Evolutionary conservation across 1,284 basidiomycete genomes (phyloP), one percentile per base, ranked within the genome.

Genomic region (Lentinula novae-zelandiae): DNA sequence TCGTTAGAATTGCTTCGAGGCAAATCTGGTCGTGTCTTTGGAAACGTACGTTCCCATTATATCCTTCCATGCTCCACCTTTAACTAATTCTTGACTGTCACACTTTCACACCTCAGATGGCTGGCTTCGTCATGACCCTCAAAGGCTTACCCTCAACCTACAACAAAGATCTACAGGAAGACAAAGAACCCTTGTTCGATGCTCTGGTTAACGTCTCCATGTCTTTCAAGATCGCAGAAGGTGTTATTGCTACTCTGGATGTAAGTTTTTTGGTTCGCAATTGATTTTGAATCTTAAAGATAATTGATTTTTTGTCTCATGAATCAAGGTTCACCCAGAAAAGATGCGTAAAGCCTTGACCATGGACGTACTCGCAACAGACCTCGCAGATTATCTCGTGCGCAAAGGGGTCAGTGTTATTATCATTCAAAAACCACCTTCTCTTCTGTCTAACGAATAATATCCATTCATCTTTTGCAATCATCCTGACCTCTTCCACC

Each of bases 131-230:
- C 78, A 96, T 98, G 93, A 96, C 94, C 6, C 81, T 97, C 70
- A 99, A 99, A 73, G 96, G 97, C 31, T 81, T 98, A 54, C 96
- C 96, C 9, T 97, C 96, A 33, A 98, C 96, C 8, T 99, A 99
- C 79, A 98, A 99, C 82, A 99, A 99, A 76, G 96, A 99, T 75
- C 78, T 99, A 62, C 96, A 99, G 75, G 97, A 99, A 75, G 95
- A 97, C 76, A 98, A 99, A 76, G 96, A 99, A 73, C 96, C 96
- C 0, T 77, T 99, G 60, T 99, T 98, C 67, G 96, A 99, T 72
- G 82, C 90, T 7, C 92, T 96, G 39, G 94, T 97, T 71, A 98
- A 93, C 38, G 78, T 97, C 44, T 86, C 87, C n/a, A 90, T 93
- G 44, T 95, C 90, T 51, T 83, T 98, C 69, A 87, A 90, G 71